These are phyloP conservation scores for Phycomyces blakesleeanus DNA, from an alignment of 192 early-diverging fungal species.

Conservation along the genomic window DNA sequence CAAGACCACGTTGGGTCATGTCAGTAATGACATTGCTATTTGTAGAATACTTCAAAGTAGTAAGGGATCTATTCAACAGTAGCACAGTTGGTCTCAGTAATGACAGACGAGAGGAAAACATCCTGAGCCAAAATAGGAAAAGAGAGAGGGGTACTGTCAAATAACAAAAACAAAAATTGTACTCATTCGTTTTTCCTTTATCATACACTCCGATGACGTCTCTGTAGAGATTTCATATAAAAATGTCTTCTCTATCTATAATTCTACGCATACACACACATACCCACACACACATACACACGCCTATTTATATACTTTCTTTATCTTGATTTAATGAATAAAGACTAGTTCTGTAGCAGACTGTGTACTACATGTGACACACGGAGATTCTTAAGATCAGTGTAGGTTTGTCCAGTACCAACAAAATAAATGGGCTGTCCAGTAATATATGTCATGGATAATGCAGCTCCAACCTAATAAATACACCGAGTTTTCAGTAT, in stretches of 20 bases:
- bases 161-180: too few species aligned
- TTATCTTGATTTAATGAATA: too few species aligned
- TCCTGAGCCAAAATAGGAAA: too few species aligned
- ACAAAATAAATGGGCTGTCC: constrained; percentile 95
- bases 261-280: too few species aligned
- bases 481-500: too few species aligned
- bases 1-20: constrained; percentile 18
- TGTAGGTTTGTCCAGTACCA: constrained; percentile 96
- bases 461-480: constrained; percentile 80
- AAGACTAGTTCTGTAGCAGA: constrained; percentile 52
- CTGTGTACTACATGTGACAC: constrained; percentile 69
- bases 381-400: constrained; percentile 87
- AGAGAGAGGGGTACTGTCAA: too few species aligned
- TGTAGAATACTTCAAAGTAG: background rate
- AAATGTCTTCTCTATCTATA: background rate
- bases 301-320: too few species aligned
- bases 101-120: background rate
- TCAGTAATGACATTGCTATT: constrained; percentile 19
- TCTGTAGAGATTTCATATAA: background rate
- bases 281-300: too few species aligned
- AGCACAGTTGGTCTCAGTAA: background rate
- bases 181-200: too few species aligned
- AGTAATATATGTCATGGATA: constrained; percentile 95
- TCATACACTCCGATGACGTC: too few species aligned
- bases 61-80: background rate